phyloP scores from a whole-genome alignment of 192 early-diverging fungal genomes.

The Backusella sp. region DNA sequence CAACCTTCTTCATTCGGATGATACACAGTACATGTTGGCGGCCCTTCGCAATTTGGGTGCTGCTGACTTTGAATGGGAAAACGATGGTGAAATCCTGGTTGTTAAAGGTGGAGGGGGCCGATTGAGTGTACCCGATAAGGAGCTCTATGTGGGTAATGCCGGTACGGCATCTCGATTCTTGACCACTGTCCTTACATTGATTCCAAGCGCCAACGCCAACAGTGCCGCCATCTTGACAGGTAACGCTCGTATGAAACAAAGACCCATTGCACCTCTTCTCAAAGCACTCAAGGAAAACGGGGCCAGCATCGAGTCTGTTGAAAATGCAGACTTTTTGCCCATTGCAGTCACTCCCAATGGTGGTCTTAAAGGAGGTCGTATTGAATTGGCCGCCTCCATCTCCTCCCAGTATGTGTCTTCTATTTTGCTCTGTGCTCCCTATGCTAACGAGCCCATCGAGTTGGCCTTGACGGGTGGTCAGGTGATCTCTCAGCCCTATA shows the following conservation, averaged over 20 bases:
- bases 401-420: slow-evolving; percentile 98
- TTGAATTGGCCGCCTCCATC: slow-evolving; percentile 88
- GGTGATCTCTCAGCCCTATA: slow-evolving; percentile 97
- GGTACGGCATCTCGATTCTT: slow-evolving; percentile 97
- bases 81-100: slow-evolving; percentile 87
- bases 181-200: slow-evolving; percentile 80
- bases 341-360: slow-evolving; percentile 73
- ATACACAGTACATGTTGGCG: slow-evolving; percentile 95
- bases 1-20: slow-evolving; percentile 93
- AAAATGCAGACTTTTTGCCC: slow-evolving; percentile 82
- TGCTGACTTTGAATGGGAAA: slow-evolving; percentile 87
- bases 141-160: slow-evolving; percentile 95
- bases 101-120: slow-evolving; percentile 79
- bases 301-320: slow-evolving; percentile 71
- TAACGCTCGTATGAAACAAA: slow-evolving; percentile 97
- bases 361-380: slow-evolving; percentile 83
- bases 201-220: slow-evolving; percentile 44
- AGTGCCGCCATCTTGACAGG: slow-evolving; percentile 78
- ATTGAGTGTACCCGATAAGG: slow-evolving; percentile 67
- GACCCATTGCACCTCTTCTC: slow-evolving; percentile 89
- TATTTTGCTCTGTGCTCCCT: slow-evolving; percentile 94
- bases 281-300: slow-evolving; percentile 84
- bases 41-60: slow-evolving; percentile 87
- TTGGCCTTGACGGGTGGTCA: slow-evolving; percentile 89
- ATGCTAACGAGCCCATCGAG: slow-evolving; percentile 75